Evolutionary conservation across 108 stramenopile genomes (phyloP).

Genomic region (Nitzschia sp.): DNA sequence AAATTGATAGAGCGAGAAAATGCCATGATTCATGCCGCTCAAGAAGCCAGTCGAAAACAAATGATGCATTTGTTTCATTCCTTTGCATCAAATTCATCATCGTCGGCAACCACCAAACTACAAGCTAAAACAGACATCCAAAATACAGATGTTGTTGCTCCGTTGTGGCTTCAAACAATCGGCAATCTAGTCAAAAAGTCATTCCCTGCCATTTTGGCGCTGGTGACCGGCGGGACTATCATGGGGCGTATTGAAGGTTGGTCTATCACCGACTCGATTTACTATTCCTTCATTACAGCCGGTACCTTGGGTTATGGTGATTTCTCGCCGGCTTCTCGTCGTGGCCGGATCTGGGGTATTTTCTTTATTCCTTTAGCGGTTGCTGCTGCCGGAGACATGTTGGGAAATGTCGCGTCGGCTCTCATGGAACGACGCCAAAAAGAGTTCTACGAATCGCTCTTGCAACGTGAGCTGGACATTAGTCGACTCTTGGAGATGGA

Average conservation of each 20-base stretch:
- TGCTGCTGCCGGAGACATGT: constrained; percentile 46
- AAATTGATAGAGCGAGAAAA: constrained; percentile 47
- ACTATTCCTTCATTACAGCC: constrained; percentile 46
- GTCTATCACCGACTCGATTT: constrained; percentile 36
- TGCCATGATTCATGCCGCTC: constrained; percentile 21
- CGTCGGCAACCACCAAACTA: neutral
- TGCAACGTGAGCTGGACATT: constrained; percentile 40
- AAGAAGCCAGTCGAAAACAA: constrained; percentile 15
- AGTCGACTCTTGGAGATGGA: constrained; percentile 48
- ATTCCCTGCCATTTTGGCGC: neutral
- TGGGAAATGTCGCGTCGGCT: constrained; percentile 35
- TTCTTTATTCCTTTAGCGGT: constrained; percentile 56
- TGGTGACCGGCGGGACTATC: constrained; percentile 24
- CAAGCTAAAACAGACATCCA: neutral
- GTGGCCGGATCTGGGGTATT: constrained; percentile 35
- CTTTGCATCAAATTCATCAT: neutral
- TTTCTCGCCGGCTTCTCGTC: constrained; percentile 36
- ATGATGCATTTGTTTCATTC: constrained; percentile 23
- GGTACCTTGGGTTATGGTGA: constrained; percentile 66
- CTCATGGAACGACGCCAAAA: constrained; percentile 35
- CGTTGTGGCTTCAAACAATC: neutral
- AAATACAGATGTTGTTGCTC: neutral
- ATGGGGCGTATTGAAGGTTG: constrained; percentile 45
- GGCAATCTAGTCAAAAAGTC: neutral
- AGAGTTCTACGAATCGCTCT: constrained; percentile 4